These are phyloP conservation scores for Volutella citrinella DNA, from an alignment of 2,329 filamentous ascomycete genomes.

Conservation along the genomic window DNA sequence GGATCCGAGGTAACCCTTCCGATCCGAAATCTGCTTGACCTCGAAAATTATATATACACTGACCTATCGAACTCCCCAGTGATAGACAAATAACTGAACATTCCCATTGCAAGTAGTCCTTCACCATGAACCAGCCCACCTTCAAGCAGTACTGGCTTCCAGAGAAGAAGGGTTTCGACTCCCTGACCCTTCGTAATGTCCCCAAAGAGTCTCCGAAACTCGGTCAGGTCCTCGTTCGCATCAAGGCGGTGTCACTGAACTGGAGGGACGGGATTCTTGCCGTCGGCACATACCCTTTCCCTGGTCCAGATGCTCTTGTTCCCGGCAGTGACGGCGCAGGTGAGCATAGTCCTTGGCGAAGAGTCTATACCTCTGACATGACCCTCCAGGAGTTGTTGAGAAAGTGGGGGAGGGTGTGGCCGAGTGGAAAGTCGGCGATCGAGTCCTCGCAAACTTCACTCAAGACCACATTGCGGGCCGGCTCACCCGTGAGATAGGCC, in stretches of 20 bases:
- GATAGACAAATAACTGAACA: no score
- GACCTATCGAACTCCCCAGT: no score
- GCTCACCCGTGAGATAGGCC: constrained; percentile 9
- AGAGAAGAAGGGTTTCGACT: constrained; percentile 8
- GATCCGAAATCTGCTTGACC: no score
- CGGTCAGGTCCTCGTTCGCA: constrained; percentile 8
- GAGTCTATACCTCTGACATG: not conserved
- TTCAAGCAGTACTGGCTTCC: constrained; percentile 7
- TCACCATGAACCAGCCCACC: constrained; percentile 1
- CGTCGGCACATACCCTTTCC: constrained; percentile 10
- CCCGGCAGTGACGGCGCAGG: constrained; percentile 10
- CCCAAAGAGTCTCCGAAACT: constrained; percentile 7
- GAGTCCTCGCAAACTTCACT: constrained; percentile 12
- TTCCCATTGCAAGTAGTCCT: not conserved
- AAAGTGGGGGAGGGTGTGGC: constrained; percentile 8
- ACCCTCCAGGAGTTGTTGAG: constrained; percentile 3
- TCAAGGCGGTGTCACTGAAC: constrained; percentile 10
- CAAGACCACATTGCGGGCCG: constrained; percentile 11
- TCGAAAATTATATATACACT: no score
- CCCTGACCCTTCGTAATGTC: constrained; percentile 5
- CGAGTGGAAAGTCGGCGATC: constrained; percentile 12
- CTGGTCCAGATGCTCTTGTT: constrained; percentile 8
- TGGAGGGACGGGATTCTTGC: constrained; percentile 11
- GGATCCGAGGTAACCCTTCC: no score
- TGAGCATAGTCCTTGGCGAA: not conserved